Percentiles rank a stretch among this genome's conserved stretches.
These are phyloP conservation scores for Davidsoniella eucalypti DNA, from an alignment of 2,329 filamentous ascomycete species.

Conservation along the genomic window DNA sequence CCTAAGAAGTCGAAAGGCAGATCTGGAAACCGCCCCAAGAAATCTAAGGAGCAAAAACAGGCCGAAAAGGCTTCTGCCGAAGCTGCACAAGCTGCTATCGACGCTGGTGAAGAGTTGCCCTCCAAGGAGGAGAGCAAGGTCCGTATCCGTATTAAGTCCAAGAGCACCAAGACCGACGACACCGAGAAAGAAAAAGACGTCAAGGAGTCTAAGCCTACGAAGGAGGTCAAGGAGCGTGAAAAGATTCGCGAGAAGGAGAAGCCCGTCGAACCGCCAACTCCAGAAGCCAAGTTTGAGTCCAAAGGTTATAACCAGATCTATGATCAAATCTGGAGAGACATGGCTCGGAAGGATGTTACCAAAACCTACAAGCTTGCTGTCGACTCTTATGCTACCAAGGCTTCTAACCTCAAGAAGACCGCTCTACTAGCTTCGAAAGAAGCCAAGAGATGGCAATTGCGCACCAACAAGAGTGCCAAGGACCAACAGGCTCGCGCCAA, in stretches of 20 bases:
- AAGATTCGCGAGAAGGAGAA: conserved; percentile 28
- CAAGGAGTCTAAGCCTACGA: conserved; percentile 27
- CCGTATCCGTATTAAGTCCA: conserved; percentile 38
- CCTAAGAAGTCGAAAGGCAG: conserved; percentile 36
- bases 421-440: conserved; percentile 94
- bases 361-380: conserved; percentile 83
- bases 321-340: conserved; percentile 90
- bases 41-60: conserved; percentile 75
- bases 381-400: conserved; percentile 69
- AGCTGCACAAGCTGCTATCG: conserved; percentile 69
- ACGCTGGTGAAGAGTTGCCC: conserved; percentile 59
- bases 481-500: conserved; percentile 94
- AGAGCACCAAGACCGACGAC: conserved; percentile 16
- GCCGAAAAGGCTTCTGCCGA: conserved; percentile 72
- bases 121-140: conserved; percentile 43
- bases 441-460: conserved; percentile 89
- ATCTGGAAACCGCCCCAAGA: conserved; percentile 60
- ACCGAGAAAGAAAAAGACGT: conserved; percentile 23
- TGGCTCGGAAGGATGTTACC: conserved; percentile 81
- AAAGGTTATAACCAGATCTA: conserved; percentile 96
- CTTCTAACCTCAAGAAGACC: conserved; percentile 95
- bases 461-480: conserved; percentile 97
- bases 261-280: conserved; percentile 33
- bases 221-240: conserved; percentile 28
- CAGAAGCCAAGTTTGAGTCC: conserved; percentile 57